phyloP scores from a whole-genome alignment of 75 land plant genomes.

The Pseudotsuga menziesii region DNA sequence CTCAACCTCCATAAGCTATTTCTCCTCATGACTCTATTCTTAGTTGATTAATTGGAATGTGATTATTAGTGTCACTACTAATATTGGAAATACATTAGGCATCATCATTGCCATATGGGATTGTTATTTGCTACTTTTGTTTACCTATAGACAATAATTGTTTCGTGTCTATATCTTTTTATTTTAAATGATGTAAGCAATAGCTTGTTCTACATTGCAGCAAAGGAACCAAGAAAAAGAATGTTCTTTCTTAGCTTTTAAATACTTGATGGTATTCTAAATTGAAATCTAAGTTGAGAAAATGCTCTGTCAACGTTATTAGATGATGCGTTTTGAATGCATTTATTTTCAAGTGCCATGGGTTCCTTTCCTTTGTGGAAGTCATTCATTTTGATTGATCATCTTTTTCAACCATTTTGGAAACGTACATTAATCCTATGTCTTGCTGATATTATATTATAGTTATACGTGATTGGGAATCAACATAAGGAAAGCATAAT shows the following conservation, averaged over 20 bases:
- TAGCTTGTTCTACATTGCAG: neutral
- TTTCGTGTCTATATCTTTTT: neutral
- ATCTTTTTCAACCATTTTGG: neutral
- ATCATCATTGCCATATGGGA: neutral
- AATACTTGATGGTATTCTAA: neutral
- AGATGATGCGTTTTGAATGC: neutral
- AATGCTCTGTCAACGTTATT: neutral
- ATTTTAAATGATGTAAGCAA: neutral
- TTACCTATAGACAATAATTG: neutral
- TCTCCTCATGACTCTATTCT: neutral
- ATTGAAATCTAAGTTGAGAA: neutral
- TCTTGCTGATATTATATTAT: slow-evolving; percentile 2
- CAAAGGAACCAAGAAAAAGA: neutral
- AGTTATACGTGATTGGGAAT: neutral
- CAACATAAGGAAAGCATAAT: too few species aligned
- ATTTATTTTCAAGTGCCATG: neutral
- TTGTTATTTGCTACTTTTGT: neutral
- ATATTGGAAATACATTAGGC: neutral
- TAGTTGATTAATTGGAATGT: neutral
- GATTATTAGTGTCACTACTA: neutral
- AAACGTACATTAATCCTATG: neutral
- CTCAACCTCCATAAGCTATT: neutral
- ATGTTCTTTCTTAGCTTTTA: neutral
- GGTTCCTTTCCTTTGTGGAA: neutral
- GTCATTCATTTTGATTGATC: neutral